These are phyloP conservation scores for Suillus alpinus DNA, from an alignment of 768 basidiomycete species.

Conservation along the genomic window DNA sequence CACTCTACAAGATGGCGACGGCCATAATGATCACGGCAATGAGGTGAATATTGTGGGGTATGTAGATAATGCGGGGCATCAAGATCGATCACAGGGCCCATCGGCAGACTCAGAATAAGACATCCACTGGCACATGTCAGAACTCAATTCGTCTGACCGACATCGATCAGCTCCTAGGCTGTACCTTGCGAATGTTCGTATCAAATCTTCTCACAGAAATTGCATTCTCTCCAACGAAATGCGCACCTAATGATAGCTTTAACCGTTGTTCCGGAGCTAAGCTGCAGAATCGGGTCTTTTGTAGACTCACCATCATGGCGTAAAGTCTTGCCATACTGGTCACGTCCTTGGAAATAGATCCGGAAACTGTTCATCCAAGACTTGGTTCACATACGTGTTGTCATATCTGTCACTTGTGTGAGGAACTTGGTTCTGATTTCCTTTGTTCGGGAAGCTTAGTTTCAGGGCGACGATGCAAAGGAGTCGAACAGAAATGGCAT, in stretches of 20 bases:
- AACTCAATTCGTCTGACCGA: neutral
- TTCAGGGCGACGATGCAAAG: neutral
- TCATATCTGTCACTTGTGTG: neutral
- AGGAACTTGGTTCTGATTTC: neutral
- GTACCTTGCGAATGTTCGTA: neutral
- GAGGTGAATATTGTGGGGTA: neutral
- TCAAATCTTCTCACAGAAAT: neutral
- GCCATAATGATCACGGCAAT: neutral
- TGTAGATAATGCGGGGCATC: neutral
- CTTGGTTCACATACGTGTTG: neutral
- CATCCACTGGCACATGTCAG: neutral
- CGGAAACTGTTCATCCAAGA: neutral
- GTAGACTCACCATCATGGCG: neutral
- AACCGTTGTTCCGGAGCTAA: neutral
- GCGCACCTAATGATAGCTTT: neutral
- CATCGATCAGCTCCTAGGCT: neutral
- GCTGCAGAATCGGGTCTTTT: neutral
- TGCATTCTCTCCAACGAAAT: neutral
- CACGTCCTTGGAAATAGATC: neutral
- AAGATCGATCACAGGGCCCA: neutral
- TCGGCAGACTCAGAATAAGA: constrained; percentile 1
- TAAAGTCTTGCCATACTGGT: neutral
- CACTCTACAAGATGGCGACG: too few species aligned
- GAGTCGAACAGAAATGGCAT: neutral
- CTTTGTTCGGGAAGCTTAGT: neutral